Percentiles rank a stretch among this genome's conserved stretches.
Evolutionary conservation across 176 grass and related monocot genomes (phyloP).

Genomic region (Eragrostis curvula): DNA sequence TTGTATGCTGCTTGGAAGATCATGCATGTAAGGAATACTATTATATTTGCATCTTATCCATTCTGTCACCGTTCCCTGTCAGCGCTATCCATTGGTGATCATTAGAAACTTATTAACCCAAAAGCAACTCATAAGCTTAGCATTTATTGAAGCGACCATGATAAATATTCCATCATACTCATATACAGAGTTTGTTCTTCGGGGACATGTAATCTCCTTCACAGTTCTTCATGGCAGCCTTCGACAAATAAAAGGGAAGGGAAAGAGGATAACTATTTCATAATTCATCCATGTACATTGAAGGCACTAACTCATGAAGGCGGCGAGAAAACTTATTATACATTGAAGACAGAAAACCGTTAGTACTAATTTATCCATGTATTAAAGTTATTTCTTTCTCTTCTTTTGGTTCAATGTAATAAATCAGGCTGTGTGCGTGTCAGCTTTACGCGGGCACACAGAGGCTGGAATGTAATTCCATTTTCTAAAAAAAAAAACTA

Average conservation of each 20-base stretch:
- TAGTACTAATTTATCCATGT: no score
- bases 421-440: no score
- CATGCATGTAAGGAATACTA: neutral
- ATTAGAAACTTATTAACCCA: neutral
- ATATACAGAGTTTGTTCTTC: neutral
- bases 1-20: constrained; percentile 47
- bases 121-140: neutral
- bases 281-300: no score
- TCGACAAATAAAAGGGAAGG: neutral
- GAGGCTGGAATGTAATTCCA: no score
- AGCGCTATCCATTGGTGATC: neutral
- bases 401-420: no score
- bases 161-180: no score
- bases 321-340: no score
- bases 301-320: neutral
- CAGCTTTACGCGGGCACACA: no score
- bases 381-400: no score
- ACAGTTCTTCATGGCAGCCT: constrained; percentile 16
- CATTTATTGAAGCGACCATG: no score
- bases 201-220: neutral
- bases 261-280: neutral
- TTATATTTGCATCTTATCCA: constrained; percentile 46
- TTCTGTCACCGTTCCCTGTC: constrained; percentile 49
- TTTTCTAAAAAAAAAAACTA: no score
- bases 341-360: no score